phyloP scores from a whole-genome alignment of 2,329 filamentous ascomycete genomes.

The Aspergillus fijiensis region DNA sequence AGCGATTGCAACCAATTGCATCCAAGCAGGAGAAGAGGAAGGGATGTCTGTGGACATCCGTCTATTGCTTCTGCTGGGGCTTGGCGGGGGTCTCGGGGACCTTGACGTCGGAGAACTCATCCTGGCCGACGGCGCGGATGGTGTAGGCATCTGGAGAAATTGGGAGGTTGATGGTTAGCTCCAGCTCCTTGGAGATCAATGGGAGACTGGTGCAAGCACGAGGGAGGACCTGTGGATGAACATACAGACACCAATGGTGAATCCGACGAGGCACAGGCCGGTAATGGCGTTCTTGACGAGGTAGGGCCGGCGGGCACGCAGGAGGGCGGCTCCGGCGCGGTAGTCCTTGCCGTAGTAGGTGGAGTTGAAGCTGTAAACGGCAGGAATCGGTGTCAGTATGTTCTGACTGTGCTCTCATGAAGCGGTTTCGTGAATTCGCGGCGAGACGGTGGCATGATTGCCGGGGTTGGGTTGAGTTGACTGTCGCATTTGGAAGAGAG shows the following conservation, averaged over 20 bases:
- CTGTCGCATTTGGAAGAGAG: not conserved
- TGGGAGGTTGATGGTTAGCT: not conserved
- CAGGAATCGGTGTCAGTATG: not conserved
- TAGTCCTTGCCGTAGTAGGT: conserved; percentile 92
- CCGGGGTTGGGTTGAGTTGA: not conserved
- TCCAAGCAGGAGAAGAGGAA: not conserved
- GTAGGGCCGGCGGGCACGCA: conserved; percentile 89
- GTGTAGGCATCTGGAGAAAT: conserved; percentile 61
- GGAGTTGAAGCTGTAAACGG: conserved; percentile 59
- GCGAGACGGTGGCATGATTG: not conserved
- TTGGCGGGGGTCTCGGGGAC: conserved; percentile 70
- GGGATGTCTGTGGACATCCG: not conserved
- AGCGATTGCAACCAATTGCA: not conserved
- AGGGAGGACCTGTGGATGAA: conserved; percentile 24
- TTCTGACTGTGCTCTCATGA: not conserved
- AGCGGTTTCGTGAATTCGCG: not conserved
- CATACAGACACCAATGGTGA: conserved; percentile 87
- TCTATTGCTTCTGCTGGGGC: conserved; percentile 29
- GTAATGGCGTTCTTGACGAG: conserved; percentile 85
- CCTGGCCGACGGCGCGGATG: conserved; percentile 85
- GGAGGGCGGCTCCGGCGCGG: conserved; percentile 81
- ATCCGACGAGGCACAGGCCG: conserved; percentile 69
- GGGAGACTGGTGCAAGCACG: not conserved
- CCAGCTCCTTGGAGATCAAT: not conserved
- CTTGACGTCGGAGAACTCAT: conserved; percentile 94